A percentile compares a stretch with the other conserved stretches of the same genome.
Evolutionary conservation across 768 basidiomycete genomes (phyloP).

Genomic region (Podaxis sp.): DNA sequence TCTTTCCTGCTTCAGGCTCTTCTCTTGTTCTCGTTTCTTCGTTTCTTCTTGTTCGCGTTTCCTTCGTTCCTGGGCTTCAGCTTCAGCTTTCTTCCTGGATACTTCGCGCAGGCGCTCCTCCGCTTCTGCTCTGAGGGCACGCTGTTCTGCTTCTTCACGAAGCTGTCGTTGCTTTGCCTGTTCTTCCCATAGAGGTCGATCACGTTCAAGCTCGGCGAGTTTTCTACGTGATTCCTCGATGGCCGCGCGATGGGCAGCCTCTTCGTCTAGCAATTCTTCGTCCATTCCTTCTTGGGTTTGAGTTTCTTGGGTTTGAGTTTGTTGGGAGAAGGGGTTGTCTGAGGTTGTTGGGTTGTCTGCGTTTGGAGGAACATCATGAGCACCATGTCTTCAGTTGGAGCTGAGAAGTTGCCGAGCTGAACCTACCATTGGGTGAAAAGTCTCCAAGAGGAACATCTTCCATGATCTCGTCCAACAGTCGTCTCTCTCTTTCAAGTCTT

Average conservation of each 20-base stretch:
- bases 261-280: conserved; percentile 12
- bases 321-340: not conserved
- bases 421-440: conserved; percentile 11
- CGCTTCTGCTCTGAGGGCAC: conserved; percentile 29
- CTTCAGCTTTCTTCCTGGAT: conserved; percentile 22
- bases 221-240: conserved; percentile 67
- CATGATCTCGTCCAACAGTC: conserved; percentile 37
- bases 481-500: conserved; percentile 33
- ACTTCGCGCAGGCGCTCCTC: conserved; percentile 30
- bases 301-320: not conserved
- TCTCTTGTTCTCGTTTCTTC: conserved; percentile 19
- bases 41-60: conserved; percentile 28
- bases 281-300: conserved; percentile 9
- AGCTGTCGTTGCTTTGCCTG: conserved; percentile 40
- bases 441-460: conserved; percentile 24
- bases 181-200: conserved; percentile 59
- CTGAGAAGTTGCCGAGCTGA: too few relatives aligned
- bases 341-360: not conserved
- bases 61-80: conserved; percentile 22
- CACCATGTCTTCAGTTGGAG: not conserved
- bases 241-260: conserved; percentile 32
- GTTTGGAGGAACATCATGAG: not conserved
- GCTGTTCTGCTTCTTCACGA: conserved; percentile 39
- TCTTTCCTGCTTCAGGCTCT: conserved; percentile 20
- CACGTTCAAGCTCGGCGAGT: conserved; percentile 61